Evolutionary conservation across 1,284 basidiomycete genomes (phyloP).

Genomic region (Heterobasidion irregulare): DNA sequence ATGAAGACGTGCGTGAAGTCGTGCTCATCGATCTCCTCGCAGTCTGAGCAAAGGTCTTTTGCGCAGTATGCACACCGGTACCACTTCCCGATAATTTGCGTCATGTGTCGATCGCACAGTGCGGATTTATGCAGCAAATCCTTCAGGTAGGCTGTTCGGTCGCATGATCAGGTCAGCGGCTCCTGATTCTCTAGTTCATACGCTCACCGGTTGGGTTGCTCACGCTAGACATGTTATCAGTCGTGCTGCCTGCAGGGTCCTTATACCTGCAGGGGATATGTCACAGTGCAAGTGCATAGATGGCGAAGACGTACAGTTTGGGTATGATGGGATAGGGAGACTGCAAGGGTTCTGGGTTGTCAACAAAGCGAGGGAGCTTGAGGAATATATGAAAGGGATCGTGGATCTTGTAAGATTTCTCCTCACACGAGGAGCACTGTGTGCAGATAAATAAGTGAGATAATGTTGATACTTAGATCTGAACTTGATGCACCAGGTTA

Average conservation of each 20-base stretch:
- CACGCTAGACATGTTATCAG: constrained; percentile 27
- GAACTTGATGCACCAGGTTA: constrained; percentile 45
- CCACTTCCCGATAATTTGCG: constrained; percentile 73
- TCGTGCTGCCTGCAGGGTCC: constrained; percentile 50
- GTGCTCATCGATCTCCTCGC: constrained; percentile 74
- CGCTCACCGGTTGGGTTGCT: constrained; percentile 50
- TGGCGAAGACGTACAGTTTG: constrained; percentile 47
- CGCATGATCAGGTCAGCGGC: neutral
- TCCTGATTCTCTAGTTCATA: neutral
- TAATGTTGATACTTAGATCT: neutral
- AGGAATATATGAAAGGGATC: constrained; percentile 82
- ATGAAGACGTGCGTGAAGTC: constrained; percentile 77
- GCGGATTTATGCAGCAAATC: constrained; percentile 59
- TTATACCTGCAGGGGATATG: constrained; percentile 41
- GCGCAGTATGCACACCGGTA: constrained; percentile 83
- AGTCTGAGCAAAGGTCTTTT: constrained; percentile 73
- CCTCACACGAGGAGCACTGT: constrained; percentile 76
- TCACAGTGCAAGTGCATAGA: neutral
- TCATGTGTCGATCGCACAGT: constrained; percentile 72
- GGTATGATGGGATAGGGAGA: constrained; percentile 58
- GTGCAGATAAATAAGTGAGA: constrained; percentile 5
- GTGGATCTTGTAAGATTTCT: constrained; percentile 68
- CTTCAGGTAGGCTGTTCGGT: constrained; percentile 54
- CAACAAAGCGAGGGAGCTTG: constrained; percentile 73
- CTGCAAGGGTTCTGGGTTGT: constrained; percentile 46